Percentiles rank a stretch among this genome's conserved stretches.
phyloP scores from a whole-genome alignment of 2,329 filamentous ascomycete species.

The Pestalotiopsis sp. region DNA sequence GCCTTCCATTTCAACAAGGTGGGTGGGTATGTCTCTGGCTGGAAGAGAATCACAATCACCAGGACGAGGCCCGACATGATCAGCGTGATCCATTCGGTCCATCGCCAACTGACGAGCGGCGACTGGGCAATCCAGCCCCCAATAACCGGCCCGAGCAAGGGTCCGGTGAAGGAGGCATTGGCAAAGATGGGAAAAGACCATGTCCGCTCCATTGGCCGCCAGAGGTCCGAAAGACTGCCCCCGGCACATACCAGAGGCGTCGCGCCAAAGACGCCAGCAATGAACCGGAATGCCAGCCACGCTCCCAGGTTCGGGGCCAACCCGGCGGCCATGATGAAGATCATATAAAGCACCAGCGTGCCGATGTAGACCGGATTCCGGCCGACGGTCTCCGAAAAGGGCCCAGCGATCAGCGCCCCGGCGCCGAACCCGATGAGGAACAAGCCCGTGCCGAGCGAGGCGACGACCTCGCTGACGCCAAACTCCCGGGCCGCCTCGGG shows the following conservation, averaged over 20 bases:
- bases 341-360: constrained; percentile 19
- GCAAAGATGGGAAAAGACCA: constrained; percentile 28
- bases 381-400: constrained; percentile 38
- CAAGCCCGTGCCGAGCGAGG: constrained; percentile 25
- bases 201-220: constrained; percentile 24
- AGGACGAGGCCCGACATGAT: constrained; percentile 25
- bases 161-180: constrained; percentile 19
- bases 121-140: constrained; percentile 21
- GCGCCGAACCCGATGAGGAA: constrained; percentile 38
- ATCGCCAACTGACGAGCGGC: constrained; percentile 24
- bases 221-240: constrained; percentile 43
- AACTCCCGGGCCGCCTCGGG: constrained; percentile 15
- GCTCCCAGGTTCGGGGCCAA: constrained; percentile 43
- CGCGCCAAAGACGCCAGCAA: constrained; percentile 47
- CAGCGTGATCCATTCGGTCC: constrained; percentile 39
- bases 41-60: constrained; percentile 22
- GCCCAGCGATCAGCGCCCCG: constrained; percentile 37
- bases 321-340: constrained; percentile 42
- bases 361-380: constrained; percentile 41
- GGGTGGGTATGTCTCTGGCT: constrained; percentile 31
- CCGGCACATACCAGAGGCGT: constrained; percentile 45
- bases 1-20: constrained; percentile 30
- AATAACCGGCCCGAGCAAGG: constrained; percentile 32
- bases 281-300: constrained; percentile 48
- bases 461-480: constrained; percentile 15